Conservation (phyloP, 331 rosid species). For the Dryas integrifolia region DNA sequence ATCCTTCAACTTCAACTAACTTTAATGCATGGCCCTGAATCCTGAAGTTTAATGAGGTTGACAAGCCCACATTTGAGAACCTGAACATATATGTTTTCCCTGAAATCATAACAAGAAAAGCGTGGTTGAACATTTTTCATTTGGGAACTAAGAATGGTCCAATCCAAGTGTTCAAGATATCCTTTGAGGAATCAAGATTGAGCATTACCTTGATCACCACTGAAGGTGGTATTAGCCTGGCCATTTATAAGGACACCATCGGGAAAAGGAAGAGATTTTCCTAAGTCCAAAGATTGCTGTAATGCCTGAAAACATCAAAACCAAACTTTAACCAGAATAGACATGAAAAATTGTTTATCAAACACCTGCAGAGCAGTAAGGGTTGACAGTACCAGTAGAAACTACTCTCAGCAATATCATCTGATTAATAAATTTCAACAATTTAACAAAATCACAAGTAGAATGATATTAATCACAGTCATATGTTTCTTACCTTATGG, state of each 20-base stretch:
- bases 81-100: conserved; percentile 92
- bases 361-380: conserved; percentile 2
- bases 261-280: conserved; percentile 69
- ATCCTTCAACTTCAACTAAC: conserved; percentile 90
- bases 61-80: conserved; percentile 89
- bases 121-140: conserved; percentile 3
- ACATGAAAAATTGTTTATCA: background rate
- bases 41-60: conserved; percentile 76
- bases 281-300: conserved; percentile 67
- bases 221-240: conserved; percentile 51
- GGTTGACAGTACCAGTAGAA: background rate
- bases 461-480: background rate
- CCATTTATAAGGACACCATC: conserved; percentile 89
- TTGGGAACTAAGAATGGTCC: background rate
- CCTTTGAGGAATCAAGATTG: background rate
- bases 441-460: background rate
- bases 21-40: conserved; percentile 78
- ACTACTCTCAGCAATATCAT: background rate
- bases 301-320: conserved; percentile 47
- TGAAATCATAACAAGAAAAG: conserved; percentile 37
- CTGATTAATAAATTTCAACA: background rate
- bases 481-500: conserved; percentile 58
- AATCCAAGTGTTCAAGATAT: background rate
- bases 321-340: background rate
- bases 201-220: conserved; percentile 66